Evolutionary conservation across 78 protist species (phyloP).

Genomic region (Mastigamoeba balamuthi): DNA sequence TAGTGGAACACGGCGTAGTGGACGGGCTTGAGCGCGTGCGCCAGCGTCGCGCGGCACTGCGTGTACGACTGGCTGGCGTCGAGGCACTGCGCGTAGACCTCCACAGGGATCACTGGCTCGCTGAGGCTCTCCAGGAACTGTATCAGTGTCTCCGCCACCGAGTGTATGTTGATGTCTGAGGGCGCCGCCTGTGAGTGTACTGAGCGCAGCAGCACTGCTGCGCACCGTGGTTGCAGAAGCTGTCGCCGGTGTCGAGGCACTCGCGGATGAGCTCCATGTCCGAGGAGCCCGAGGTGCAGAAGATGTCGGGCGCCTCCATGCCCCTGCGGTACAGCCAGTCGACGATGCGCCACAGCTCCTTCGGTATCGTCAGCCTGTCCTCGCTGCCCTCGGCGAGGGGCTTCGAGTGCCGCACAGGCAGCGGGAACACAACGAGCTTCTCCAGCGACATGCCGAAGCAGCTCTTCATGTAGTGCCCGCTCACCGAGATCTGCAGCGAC

Average conservation of each 20-base stretch:
- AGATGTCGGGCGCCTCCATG: conserved; percentile 13
- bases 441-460: conserved; percentile 56
- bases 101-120: conserved; percentile 58
- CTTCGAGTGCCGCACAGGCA: conserved; percentile 7
- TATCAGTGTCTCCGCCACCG: conserved; percentile 54
- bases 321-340: conserved; percentile 51
- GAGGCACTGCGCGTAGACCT: conserved; percentile 24
- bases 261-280: conserved; percentile 35
- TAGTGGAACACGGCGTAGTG: conserved; percentile 49
- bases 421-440: conserved; percentile 27
- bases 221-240: not conserved
- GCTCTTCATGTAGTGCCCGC: conserved; percentile 31
- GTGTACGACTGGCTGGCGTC: conserved; percentile 18
- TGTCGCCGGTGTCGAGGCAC: conserved; percentile 38
- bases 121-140: conserved; percentile 39
- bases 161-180: conserved; percentile 17
- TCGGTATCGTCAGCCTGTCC: conserved; percentile 43
- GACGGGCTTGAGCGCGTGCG: conserved; percentile 18
- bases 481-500: conserved; percentile 4
- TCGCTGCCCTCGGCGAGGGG: conserved; percentile 22
- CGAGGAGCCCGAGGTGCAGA: conserved; percentile 20
- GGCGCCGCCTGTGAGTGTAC: not conserved
- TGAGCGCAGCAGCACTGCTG: not conserved
- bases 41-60: conserved; percentile 27
- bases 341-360: conserved; percentile 67